Conservation (phyloP, 176 grass and related monocot genomes). For the Bonia amplexicaulis region DNA sequence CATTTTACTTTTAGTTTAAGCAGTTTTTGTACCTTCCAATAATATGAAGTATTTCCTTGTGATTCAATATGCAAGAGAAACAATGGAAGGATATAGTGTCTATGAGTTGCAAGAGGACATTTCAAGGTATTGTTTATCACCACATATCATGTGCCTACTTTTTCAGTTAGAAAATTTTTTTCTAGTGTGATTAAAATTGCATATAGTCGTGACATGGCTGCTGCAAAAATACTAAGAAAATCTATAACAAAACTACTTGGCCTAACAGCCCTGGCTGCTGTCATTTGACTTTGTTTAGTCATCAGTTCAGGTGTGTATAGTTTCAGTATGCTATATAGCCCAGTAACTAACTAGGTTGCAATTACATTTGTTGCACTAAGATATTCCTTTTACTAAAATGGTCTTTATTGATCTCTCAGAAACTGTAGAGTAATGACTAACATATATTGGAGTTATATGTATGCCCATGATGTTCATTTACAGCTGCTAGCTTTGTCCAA, state of each 20-base stretch:
- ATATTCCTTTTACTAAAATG: neutral
- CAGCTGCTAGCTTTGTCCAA: constrained; percentile 9
- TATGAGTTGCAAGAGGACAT: no score
- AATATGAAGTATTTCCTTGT: no score
- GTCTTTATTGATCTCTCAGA: neutral
- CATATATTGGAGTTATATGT: neutral
- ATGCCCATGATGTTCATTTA: constrained; percentile 7
- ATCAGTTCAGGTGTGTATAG: neutral
- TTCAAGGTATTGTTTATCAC: no score
- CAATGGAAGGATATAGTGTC: no score
- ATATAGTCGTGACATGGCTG: neutral
- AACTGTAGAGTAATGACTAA: constrained; percentile 25
- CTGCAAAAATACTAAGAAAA: neutral
- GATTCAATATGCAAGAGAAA: no score
- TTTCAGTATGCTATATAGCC: neutral
- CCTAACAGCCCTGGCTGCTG: neutral
- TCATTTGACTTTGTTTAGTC: neutral
- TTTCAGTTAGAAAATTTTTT: no score
- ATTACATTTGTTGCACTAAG: neutral
- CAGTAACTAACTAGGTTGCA: constrained; percentile 11
- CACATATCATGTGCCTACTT: no score
- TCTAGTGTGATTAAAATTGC: no score
- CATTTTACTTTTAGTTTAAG: no score
- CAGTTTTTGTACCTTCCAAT: no score
- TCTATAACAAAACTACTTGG: neutral